Evolutionary conservation across 2,329 filamentous ascomycete species (phyloP).

Genomic region (Aschersonia sp.): DNA sequence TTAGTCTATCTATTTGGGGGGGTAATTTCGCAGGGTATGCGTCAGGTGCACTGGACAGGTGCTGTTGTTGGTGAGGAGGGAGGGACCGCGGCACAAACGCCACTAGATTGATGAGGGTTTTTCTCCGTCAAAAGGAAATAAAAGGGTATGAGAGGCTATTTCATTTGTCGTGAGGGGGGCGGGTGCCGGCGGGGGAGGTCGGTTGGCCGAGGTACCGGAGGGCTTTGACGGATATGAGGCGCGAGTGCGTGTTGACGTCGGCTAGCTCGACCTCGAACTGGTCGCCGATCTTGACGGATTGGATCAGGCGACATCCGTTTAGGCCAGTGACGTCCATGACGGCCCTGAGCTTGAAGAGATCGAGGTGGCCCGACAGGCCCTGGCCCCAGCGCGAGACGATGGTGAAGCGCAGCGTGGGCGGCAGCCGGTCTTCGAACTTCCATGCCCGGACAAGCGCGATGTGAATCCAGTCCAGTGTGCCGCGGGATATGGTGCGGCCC

Average conservation of each 20-base stretch:
- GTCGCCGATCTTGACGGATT: slow-evolving; percentile 34
- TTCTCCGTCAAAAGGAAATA: no score
- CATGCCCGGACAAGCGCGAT: slow-evolving; percentile 47
- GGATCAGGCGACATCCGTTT: slow-evolving; percentile 19
- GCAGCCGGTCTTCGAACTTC: slow-evolving; percentile 35
- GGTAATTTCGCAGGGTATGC: no score
- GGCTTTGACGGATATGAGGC: slow-evolving; percentile 30
- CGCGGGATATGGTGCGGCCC: slow-evolving; percentile 27
- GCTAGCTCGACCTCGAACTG: slow-evolving; percentile 39
- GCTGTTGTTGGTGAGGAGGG: no score
- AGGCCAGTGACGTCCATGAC: slow-evolving; percentile 24
- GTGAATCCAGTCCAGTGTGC: slow-evolving; percentile 37
- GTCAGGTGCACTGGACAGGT: no score
- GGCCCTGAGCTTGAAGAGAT: slow-evolving; percentile 35
- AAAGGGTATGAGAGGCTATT: no score
- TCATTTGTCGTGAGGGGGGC: no score
- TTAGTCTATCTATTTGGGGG: no score
- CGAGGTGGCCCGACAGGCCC: slow-evolving; percentile 25
- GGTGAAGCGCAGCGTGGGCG: slow-evolving; percentile 32
- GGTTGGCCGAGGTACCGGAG: slow-evolving; percentile 15
- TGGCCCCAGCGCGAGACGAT: slow-evolving; percentile 23
- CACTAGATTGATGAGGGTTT: no score
- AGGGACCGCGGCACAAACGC: no score
- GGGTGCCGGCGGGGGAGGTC: background rate
- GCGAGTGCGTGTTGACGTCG: slow-evolving; percentile 36